Percentiles rank a stretch among this genome's conserved stretches.
Evolutionary conservation across 176 grass and related monocot species (phyloP).

Genomic region (Eleusine indica): DNA sequence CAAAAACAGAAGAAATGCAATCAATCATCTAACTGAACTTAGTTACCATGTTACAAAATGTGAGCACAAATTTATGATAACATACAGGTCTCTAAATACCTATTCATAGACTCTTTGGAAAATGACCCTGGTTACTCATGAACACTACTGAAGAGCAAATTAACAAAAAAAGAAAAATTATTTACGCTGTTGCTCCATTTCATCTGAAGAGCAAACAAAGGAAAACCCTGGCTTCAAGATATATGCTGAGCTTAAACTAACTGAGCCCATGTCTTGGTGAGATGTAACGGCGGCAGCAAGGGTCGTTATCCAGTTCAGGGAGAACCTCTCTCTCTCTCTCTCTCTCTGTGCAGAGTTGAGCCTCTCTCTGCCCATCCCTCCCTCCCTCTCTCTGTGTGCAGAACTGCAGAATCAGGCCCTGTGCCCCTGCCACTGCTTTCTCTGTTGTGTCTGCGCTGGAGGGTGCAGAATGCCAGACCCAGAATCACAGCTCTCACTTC

Average conservation of each 20-base stretch:
- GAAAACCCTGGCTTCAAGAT: not conserved
- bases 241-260: not conserved
- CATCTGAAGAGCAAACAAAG: not conserved
- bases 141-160: not conserved
- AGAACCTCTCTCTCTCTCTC: no score
- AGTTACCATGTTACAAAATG: not conserved
- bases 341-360: no score
- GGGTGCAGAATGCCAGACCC: no score
- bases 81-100: not conserved
- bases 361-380: no score
- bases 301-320: no score
- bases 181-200: not conserved
- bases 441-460: no score
- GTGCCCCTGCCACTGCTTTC: no score
- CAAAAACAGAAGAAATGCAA: not conserved
- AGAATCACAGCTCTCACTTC: no score
- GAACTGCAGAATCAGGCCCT: no score
- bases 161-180: not conserved
- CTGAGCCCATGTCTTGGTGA: no score
- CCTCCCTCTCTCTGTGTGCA: no score
- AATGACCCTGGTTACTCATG: not conserved
- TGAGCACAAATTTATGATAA: not conserved
- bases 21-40: not conserved
- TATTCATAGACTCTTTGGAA: not conserved
- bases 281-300: no score